Base-by-base conservation (phyloP, 768 basidiomycete species). In the Tulasnella sp. region DNA sequence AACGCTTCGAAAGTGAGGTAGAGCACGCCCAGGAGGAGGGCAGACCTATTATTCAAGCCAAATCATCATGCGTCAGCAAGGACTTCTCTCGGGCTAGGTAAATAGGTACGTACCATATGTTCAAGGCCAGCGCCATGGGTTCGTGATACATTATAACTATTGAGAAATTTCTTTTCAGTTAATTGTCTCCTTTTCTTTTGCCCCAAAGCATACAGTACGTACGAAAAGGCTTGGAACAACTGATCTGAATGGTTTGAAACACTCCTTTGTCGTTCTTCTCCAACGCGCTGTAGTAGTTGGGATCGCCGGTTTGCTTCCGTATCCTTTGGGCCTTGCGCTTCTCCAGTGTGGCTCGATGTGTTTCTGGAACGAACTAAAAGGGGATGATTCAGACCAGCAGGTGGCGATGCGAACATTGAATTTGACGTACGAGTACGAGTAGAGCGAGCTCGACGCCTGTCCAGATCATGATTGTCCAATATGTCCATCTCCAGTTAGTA, bases 191-290 rank as follows among this genome's bases (percentile, higher is more conserved):
- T n/a, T n/a, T n/a, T n/a, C n/a, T n/a, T n/a, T n/a, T n/a, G n/a
- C n/a, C n/a, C n/a, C n/a, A n/a, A n/a, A n/a, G n/a, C n/a, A n/a
- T n/a, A n/a, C n/a, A n/a, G n/a, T 27, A 72, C 84, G 55, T 67
- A 87, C 87, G 73, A 68, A 93, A 90, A 0, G 89, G 88, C 5
- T 74, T 80, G 55, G 77, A 82, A 63, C 83, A 82, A 64, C 84
- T 87, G 60, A 80, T 65, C 13, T 74, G 30, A 27, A 91, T 73
- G 0, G 81, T 77, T 11, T 65, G 64, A 2, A 68, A 26, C 9
- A 90, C 67, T 45, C 73, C 75, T 29, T 70, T 72, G 21, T 79
- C 69, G 3, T 71, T 68, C 41, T 68, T 72, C 51, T 91, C 90
- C 2, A 83, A 62, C 1, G 84, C 81, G 0, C 86, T 79, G 65